Base-by-base conservation (phyloP, 2,329 filamentous ascomycete species). In the Tolypocladium nubicola region DNA sequence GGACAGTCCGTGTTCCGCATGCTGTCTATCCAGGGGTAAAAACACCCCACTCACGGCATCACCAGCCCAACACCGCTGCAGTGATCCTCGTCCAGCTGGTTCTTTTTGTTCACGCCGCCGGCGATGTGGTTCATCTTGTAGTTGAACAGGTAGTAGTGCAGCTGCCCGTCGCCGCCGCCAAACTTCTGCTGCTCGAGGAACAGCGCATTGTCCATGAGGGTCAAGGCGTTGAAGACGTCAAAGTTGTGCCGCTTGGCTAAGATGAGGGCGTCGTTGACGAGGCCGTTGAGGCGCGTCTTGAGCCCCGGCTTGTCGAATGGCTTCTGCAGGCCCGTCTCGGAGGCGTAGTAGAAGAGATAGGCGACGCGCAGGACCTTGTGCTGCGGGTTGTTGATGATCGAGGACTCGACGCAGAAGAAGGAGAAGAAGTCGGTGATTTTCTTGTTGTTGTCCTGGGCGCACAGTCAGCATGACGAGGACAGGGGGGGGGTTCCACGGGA, bases 101-200 rank as follows among this genome's bases (percentile, higher is more conserved):
- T 96, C 67, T 81, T 84, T 66, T 81, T 80, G 70, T 97, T 86
- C 49, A 97, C 85, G 26, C 94, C 94, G 53, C 94, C 92, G 0
- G 84, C 77, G 66, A 99, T 88, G n/a, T 86, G 85, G 59, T 89
- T 86, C 14, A 90, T 89, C 58, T 90, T 85, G 78, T 97, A 99
- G 75, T 99, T 99, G 81, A 95, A 99, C 38, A 99, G 79, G 73
- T 99, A 99, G 75, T 92, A 99, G 73, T 99, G 91, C 65, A 99
- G 79, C 71, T 94, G 90, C 52, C 94, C 94, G 70, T 99, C 94
- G 38, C 94, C 94, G 6, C 88, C 86, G 50, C 93, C 94, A 67
- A 97, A 99, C 73, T 96, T 96, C 68, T 97, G 90, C 64, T 97
- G 82, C 69, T 93, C 87, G 7, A 99, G 79, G 81, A 99, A 97